phyloP scores from a whole-genome alignment of 768 basidiomycete genomes.

The Hortiboletus campestris region DNA sequence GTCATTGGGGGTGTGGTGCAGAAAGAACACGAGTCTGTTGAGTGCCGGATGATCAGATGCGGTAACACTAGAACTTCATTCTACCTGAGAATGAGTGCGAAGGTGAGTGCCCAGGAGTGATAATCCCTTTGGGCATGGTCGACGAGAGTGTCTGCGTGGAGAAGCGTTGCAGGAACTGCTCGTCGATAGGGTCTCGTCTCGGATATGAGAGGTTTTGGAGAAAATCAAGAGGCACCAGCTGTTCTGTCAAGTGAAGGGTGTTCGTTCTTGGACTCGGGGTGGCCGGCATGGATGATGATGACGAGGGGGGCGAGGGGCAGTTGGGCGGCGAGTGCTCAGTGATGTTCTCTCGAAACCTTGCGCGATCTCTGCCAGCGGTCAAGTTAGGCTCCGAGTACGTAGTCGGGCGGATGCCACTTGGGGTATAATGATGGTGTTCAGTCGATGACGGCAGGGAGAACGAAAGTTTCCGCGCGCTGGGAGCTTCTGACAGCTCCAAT shows the following conservation, averaged over 20 bases:
- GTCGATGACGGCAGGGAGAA: slow-evolving; percentile 32
- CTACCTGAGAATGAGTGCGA: slow-evolving; percentile 26
- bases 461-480: slow-evolving; percentile 23
- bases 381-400: slow-evolving; percentile 35
- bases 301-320: slow-evolving; percentile 35
- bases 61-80: slow-evolving; percentile 17
- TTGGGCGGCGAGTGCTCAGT: slow-evolving; percentile 24
- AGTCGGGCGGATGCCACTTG: slow-evolving; percentile 26
- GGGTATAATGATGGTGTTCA: slow-evolving; percentile 22
- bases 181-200: slow-evolving; percentile 61
- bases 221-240: slow-evolving; percentile 62
- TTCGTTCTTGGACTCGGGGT: slow-evolving; percentile 34
- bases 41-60: not conserved
- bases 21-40: not conserved
- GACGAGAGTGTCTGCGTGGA: slow-evolving; percentile 31
- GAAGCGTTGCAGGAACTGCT: slow-evolving; percentile 61
- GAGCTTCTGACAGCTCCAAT: slow-evolving; percentile 22
- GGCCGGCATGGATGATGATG: slow-evolving; percentile 39
- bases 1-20: slow-evolving; percentile 7
- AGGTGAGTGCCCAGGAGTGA: slow-evolving; percentile 13
- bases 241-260: slow-evolving; percentile 24
- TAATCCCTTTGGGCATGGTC: slow-evolving; percentile 15
- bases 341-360: slow-evolving; percentile 21
- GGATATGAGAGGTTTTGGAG: slow-evolving; percentile 55
- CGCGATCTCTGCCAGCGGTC: slow-evolving; percentile 15